These are phyloP conservation scores for Dictyostelium brefeldianum DNA, from an alignment of 78 protist species.

Conservation along the genomic window DNA sequence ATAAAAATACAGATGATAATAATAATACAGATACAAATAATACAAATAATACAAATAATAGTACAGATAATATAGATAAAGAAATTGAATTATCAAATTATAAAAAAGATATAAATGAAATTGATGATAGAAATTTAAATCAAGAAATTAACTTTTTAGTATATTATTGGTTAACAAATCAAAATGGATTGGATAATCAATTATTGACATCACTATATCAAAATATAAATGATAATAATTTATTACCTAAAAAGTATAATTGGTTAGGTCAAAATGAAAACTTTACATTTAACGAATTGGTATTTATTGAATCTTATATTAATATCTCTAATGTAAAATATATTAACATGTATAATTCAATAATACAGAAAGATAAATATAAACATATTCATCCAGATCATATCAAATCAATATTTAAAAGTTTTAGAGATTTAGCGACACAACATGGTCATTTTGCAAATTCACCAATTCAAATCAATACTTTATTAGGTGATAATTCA, in stretches of 20 bases:
- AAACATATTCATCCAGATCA: conserved; percentile 31
- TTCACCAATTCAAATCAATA: conserved; percentile 20
- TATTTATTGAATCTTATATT: too few relatives aligned
- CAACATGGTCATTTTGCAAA: conserved; percentile 46
- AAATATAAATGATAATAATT: conserved; percentile 10
- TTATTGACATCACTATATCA: conserved; percentile 6
- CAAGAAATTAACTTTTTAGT: conserved; percentile 39
- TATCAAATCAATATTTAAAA: conserved; percentile 5
- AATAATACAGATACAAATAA: conserved; percentile 10
- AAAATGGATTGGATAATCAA: not conserved
- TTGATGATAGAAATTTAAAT: not conserved
- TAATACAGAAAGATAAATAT: conserved; percentile 40
- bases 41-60: conserved; percentile 12
- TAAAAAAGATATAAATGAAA: not conserved
- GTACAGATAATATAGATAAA: not conserved
- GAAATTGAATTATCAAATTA: not conserved
- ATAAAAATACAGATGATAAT: not conserved
- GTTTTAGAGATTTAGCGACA: not conserved
- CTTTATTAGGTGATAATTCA: conserved; percentile 33
- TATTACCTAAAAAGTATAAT: conserved; percentile 10
- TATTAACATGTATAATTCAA: too few relatives aligned
- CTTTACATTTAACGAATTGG: conserved; percentile 38
- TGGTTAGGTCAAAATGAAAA: conserved; percentile 25
- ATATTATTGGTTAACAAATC: conserved; percentile 33
- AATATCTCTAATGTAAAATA: too few relatives aligned